Conservation (phyloP, 2,329 filamentous ascomycete genomes). For the Alternaria burnsii region DNA sequence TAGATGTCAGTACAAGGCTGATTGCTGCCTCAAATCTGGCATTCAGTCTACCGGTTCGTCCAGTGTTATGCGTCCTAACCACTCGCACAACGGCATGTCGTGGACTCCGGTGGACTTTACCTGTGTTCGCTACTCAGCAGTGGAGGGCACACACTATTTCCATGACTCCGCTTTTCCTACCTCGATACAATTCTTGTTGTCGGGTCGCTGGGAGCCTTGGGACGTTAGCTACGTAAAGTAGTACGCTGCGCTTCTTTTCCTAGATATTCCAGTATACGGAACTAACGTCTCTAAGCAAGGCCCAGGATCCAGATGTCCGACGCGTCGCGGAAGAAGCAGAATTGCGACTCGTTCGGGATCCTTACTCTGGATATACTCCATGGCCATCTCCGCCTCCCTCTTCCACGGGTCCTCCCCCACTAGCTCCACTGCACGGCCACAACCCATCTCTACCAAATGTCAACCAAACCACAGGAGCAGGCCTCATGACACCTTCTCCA, state of each 20-base stretch:
- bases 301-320: slow-evolving; percentile 41
- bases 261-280: background rate
- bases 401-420: slow-evolving; percentile 9
- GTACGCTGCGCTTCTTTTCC: slow-evolving; percentile 23
- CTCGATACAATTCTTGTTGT: slow-evolving; percentile 43
- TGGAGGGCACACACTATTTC: slow-evolving; percentile 45
- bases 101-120: slow-evolving; percentile 38
- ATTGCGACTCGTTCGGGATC: slow-evolving; percentile 26
- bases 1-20: slow-evolving; percentile 11
- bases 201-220: slow-evolving; percentile 43
- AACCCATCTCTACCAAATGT: slow-evolving; percentile 9
- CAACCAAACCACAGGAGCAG: background rate
- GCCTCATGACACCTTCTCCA: slow-evolving; percentile 15
- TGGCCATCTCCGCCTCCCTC: slow-evolving; percentile 33
- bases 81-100: slow-evolving; percentile 36
- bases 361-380: slow-evolving; percentile 28
- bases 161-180: slow-evolving; percentile 38
- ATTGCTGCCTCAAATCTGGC: slow-evolving; percentile 12
- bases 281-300: slow-evolving; percentile 30
- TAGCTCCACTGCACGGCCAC: slow-evolving; percentile 1
- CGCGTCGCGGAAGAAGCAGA: slow-evolving; percentile 42
- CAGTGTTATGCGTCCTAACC: background rate
- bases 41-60: slow-evolving; percentile 1
- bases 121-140: slow-evolving; percentile 39
- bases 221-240: slow-evolving; percentile 42